These are phyloP conservation scores for Pythium rhizo-oryzae DNA, from an alignment of 352 stramenopile species.

Conservation along the genomic window DNA sequence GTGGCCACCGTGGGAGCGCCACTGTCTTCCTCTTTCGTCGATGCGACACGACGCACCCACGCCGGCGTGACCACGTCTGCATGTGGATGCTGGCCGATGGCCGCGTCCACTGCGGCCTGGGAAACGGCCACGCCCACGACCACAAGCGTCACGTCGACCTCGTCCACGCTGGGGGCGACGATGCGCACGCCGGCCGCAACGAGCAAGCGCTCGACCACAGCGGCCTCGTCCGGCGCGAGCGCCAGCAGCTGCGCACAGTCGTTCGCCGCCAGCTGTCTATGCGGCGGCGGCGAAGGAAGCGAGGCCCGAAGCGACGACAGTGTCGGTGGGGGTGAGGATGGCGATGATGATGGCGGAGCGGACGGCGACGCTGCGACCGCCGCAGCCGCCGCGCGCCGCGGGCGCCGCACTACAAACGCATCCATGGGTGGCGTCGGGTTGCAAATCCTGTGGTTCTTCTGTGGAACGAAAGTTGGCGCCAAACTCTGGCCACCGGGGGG, in stretches of 20 bases:
- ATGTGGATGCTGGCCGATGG: slow-evolving; percentile 3
- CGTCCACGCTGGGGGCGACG: background rate
- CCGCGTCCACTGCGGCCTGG: slow-evolving; percentile 7
- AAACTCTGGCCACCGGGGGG: no score
- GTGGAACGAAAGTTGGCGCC: background rate
- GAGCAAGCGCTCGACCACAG: background rate
- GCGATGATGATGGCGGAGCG: background rate
- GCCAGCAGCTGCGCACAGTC: slow-evolving; percentile 31
- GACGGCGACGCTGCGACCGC: slow-evolving; percentile 11
- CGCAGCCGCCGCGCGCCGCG: slow-evolving; percentile 17
- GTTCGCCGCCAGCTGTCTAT: slow-evolving; percentile 37
- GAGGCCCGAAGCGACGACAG: no score
- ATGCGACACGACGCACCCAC: slow-evolving; percentile 44
- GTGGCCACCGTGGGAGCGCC: background rate
- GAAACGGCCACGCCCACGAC: slow-evolving; percentile 8
- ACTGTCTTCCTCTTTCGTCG: slow-evolving; percentile 30
- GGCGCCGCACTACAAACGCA: slow-evolving; percentile 51
- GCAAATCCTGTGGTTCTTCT: background rate
- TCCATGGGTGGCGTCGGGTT: slow-evolving; percentile 43
- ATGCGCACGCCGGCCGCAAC: slow-evolving; percentile 5
- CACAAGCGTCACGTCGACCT: slow-evolving; percentile 17
- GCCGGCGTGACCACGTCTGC: slow-evolving; percentile 14
- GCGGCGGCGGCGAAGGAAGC: slow-evolving; percentile 2
- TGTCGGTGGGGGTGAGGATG: background rate
- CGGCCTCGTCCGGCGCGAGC: slow-evolving; percentile 19